Conservation (phyloP, 306 rosid species). For the Vicia villosa region DNA sequence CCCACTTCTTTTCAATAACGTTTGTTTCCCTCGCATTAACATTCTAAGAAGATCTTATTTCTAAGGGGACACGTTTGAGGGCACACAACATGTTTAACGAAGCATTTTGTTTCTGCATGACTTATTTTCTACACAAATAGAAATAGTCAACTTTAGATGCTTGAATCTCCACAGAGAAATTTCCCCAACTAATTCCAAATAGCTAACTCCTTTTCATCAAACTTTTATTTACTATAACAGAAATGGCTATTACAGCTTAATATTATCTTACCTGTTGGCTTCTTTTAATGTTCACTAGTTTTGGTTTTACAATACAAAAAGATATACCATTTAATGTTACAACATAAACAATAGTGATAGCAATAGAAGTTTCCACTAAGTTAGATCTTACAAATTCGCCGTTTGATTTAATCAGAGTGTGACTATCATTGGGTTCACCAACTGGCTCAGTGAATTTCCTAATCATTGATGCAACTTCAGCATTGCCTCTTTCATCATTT, state of each 20-base stretch:
- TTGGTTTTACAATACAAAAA: background rate
- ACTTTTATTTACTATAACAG: slow-evolving; percentile 4
- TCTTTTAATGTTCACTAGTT: slow-evolving; percentile 27
- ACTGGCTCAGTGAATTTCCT: slow-evolving; percentile 77
- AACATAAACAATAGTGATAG: slow-evolving; percentile 8
- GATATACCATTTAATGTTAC: slow-evolving; percentile 14
- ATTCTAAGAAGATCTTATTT: background rate
- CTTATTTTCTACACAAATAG: background rate
- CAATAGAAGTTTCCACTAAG: slow-evolving; percentile 24
- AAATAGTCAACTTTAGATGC: slow-evolving; percentile 27
- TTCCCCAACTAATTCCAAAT: slow-evolving; percentile 31
- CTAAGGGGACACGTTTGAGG: background rate
- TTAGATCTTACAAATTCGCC: slow-evolving; percentile 66
- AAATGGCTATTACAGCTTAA: slow-evolving; percentile 15
- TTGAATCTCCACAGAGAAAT: background rate
- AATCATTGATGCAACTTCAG: slow-evolving; percentile 81
- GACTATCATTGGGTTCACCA: slow-evolving; percentile 53
- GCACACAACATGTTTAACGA: background rate
- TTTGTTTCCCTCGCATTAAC: background rate
- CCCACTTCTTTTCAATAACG: too few relatives aligned
- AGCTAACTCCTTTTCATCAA: slow-evolving; percentile 25
- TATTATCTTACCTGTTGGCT: background rate
- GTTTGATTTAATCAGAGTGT: slow-evolving; percentile 46
- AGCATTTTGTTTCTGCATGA: slow-evolving; percentile 22
- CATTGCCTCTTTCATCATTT: slow-evolving; percentile 71